These are phyloP conservation scores for Microbotryum saponariae DNA, from an alignment of 1,284 basidiomycete species.

Conservation along the genomic window DNA sequence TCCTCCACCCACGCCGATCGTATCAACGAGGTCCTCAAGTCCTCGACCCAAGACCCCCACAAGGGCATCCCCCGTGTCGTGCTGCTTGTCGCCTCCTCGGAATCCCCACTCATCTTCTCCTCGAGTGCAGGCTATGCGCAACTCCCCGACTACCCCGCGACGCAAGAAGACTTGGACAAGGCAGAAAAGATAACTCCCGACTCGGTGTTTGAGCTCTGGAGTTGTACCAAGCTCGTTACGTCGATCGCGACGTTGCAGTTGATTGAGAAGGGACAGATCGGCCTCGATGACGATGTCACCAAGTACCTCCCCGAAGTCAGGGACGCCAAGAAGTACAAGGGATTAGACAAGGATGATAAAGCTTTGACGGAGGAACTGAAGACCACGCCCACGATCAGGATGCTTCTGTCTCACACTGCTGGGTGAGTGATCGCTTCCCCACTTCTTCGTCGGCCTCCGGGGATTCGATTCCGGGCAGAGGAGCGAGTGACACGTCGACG, in stretches of 20 bases:
- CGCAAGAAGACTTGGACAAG: background rate
- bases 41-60: background rate
- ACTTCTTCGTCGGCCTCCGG: no score
- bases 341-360: slow-evolving; percentile 5
- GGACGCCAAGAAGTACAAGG: slow-evolving; percentile 8
- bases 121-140: slow-evolving; percentile 1
- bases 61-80: slow-evolving; percentile 8
- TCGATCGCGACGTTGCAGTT: slow-evolving; percentile 17
- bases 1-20: no score
- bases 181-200: background rate
- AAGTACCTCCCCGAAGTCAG: slow-evolving; percentile 3
- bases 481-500: no score
- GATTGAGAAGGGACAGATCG: slow-evolving; percentile 18
- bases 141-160: background rate
- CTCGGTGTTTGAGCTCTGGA: slow-evolving; percentile 4
- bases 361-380: background rate
- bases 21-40: slow-evolving; percentile 1
- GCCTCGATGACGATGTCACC: slow-evolving; percentile 9
- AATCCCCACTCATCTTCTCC: background rate
- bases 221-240: slow-evolving; percentile 9
- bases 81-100: slow-evolving; percentile 7
- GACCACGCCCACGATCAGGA: slow-evolving; percentile 2
- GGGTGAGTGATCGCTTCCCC: background rate
- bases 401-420: slow-evolving; percentile 15
- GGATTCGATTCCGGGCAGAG: no score